Evolutionary conservation across 768 basidiomycete genomes (phyloP), one percentile per base, ranked within the genome.

Genomic region (Rhodotorula sphaerocarpa): DNA sequence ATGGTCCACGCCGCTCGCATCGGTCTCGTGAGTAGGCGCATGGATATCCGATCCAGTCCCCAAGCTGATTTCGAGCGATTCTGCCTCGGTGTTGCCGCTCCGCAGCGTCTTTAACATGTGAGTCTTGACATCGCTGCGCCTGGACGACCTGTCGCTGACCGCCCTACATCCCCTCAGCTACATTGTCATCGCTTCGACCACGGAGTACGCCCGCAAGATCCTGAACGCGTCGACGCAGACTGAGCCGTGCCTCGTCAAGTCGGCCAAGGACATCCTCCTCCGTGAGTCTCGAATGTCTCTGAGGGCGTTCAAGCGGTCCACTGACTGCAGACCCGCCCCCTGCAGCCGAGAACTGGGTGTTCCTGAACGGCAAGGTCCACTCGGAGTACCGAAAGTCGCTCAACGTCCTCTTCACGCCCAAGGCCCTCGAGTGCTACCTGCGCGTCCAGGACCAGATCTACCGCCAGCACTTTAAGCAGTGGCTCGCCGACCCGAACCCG

Each of bases 171-270:
- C 23, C 20, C 4, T n/a, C 73, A 99, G 95, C 71, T 97, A 96
- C 76, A 97, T 99, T 73, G 95, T 99, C 72, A 92, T 97, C 83
- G 90, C 91, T 28, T 88, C 93, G 12, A 85, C 88, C 5, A 97
- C 90, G 71, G 86, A 93, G 69, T 90, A 83, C 76, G 79, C 92
- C 16, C 86, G 93, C 73, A 96, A 93, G 77, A 92, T 97, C 70
- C 79, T 99, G 74, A 96, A 97, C 79, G 90, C 90, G 7, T 93
- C 95, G 0, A 81, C 77, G 14, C 84, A 88, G 70, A 87, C 95
- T 31, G 92, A 96, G 75, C 95, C 95, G 0, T 93, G 90, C 73
- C 83, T 99, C 23, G 90, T 96, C 33, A 80, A 90, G 69, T 87
- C 90, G 10, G 95, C 90, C 36, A 95, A 93, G 76, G 79, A 84